These are phyloP conservation scores for Isatis lusitanica DNA, from an alignment of 441 rosid genomes.

Conservation along the genomic window DNA sequence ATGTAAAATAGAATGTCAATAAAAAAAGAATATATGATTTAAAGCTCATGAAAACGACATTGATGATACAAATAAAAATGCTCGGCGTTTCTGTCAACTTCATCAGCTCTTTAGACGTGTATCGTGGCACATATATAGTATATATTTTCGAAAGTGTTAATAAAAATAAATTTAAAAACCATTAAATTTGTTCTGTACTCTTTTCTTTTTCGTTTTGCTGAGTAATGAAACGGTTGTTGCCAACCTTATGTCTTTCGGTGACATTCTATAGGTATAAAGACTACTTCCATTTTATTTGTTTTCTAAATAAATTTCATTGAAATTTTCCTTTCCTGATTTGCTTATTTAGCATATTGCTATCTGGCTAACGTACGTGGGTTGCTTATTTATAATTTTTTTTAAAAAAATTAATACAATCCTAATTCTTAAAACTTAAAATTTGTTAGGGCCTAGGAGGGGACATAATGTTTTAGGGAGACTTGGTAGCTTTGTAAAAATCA, in stretches of 20 bases:
- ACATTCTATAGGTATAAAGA: conserved; percentile 22
- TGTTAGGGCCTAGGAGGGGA: neutral
- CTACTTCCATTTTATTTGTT: neutral
- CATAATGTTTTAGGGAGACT: neutral
- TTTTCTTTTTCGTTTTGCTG: conserved; percentile 24
- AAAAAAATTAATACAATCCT: neutral
- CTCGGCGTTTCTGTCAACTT: conserved; percentile 21
- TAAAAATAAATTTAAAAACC: too few relatives aligned
- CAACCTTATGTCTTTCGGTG: conserved; percentile 23
- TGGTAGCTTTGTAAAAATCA: neutral
- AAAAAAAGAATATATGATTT: neutral
- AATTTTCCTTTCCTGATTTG: neutral
- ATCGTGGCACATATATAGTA: neutral
- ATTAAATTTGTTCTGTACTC: neutral
- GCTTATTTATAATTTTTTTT: too few relatives aligned
- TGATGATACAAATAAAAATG: conserved; percentile 2
- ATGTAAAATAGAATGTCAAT: conserved; percentile 7
- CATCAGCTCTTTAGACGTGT: conserved; percentile 25
- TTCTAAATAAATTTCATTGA: conserved; percentile 9
- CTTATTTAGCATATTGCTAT: conserved; percentile 5
- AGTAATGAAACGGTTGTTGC: conserved; percentile 23
- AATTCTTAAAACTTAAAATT: neutral
- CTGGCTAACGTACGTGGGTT: conserved; percentile 12
- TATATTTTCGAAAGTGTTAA: conserved; percentile 7
- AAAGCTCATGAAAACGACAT: conserved; percentile 24